phyloP scores from a whole-genome alignment of 2,329 filamentous ascomycete species.

The Hymenoscyphus salicellus region DNA sequence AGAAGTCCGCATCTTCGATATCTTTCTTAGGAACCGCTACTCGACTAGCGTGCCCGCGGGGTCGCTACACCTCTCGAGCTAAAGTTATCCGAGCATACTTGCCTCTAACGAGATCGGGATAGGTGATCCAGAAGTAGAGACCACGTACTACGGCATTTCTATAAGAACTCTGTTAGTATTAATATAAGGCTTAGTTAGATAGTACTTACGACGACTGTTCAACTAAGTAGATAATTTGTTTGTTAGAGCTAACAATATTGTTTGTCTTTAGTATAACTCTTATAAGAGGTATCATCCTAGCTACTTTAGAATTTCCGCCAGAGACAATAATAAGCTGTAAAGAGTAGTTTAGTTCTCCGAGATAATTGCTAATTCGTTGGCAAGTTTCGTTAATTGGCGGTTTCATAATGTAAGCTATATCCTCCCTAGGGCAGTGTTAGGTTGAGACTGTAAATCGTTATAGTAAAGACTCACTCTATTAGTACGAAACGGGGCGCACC shows the following conservation, averaged over 20 bases:
- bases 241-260: neutral
- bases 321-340: constrained; percentile 3
- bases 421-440: neutral
- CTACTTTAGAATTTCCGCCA: constrained; percentile 2
- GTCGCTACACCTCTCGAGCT: neutral
- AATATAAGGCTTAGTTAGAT: neutral
- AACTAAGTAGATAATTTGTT: constrained; percentile 1
- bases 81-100: constrained; percentile 1
- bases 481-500: neutral
- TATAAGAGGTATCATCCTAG: neutral
- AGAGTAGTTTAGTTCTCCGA: neutral
- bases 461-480: neutral
- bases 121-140: neutral
- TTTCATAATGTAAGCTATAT: constrained; percentile 6
- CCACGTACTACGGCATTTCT: neutral
- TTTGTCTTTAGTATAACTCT: neutral
- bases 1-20: neutral
- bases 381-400: constrained; percentile 2
- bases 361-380: neutral
- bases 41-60: neutral
- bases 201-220: neutral
- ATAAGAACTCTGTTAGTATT: constrained; percentile 1
- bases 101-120: neutral
- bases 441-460: neutral
- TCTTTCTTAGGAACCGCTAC: neutral